Conservation (phyloP, 345 rosid species). For the Aegle marmelos region DNA sequence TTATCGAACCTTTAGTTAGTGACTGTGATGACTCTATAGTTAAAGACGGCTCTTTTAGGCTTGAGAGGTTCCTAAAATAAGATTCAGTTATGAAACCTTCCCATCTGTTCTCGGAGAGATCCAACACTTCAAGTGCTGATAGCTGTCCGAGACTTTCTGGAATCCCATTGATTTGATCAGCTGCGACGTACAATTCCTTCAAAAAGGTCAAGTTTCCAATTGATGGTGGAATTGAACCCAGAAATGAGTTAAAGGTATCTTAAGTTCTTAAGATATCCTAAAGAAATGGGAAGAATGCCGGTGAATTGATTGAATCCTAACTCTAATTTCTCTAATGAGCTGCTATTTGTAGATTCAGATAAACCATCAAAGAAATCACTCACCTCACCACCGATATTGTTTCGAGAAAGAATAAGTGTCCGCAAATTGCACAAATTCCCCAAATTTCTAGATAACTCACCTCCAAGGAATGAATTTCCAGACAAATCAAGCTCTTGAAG, state of each 20-base stretch:
- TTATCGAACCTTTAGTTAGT: background rate
- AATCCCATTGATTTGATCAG: constrained; percentile 6
- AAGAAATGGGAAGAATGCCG: constrained; percentile 16
- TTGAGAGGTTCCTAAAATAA: constrained; percentile 19
- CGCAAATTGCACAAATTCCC: constrained; percentile 10
- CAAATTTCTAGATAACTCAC: background rate
- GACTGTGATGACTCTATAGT: background rate
- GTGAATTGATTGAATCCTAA: constrained; percentile 1
- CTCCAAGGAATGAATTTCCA: constrained; percentile 6
- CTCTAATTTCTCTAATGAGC: background rate
- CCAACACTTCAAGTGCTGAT: background rate
- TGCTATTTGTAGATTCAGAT: background rate
- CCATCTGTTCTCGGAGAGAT: background rate
- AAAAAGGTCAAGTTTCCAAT: constrained; percentile 22
- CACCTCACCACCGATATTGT: background rate
- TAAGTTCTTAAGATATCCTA: constrained; percentile 11
- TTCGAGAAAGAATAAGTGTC: background rate
- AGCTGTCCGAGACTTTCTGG: constrained; percentile 3
- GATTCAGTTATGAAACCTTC: constrained; percentile 3
- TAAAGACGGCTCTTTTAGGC: background rate
- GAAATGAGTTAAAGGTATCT: constrained; percentile 13
- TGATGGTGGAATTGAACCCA: constrained; percentile 23
- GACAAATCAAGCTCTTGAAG: constrained; percentile 11
- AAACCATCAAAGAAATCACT: background rate
- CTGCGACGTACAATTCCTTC: constrained; percentile 6